Percentiles rank a stretch among this genome's conserved stretches.
Conservation (phyloP, 441 rosid genomes). For the Populus hybrid region DNA sequence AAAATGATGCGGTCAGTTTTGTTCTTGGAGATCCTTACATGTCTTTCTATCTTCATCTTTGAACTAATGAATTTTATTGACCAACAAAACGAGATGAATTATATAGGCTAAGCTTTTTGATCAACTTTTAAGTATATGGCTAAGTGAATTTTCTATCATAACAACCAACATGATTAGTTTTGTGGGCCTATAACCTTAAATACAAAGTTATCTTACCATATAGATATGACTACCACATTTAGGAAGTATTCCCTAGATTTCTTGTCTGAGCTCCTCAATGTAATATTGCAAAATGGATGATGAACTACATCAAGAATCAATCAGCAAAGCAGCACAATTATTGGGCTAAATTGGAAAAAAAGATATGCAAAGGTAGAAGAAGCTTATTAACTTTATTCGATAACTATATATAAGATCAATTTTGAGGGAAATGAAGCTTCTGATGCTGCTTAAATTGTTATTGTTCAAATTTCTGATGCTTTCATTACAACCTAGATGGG, state of each 20-base stretch:
- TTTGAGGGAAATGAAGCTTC: background rate
- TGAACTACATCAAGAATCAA: conserved; percentile 13
- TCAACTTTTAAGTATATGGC: conserved; percentile 38
- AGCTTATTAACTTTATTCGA: background rate
- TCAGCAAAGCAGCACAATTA: background rate
- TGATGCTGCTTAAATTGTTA: background rate
- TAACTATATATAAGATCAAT: background rate
- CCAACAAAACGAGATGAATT: conserved; percentile 24
- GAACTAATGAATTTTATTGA: conserved; percentile 25
- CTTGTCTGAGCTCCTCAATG: conserved; percentile 16
- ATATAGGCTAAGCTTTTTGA: conserved; percentile 36
- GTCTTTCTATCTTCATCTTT: background rate
- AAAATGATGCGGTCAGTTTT: background rate
- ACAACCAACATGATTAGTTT: conserved; percentile 60
- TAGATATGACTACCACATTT: conserved; percentile 33
- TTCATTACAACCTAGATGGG: background rate
- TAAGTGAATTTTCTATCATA: conserved; percentile 37
- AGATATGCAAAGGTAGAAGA: background rate
- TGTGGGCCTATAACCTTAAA: conserved; percentile 48
- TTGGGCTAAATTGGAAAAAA: background rate
- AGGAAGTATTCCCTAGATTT: conserved; percentile 28
- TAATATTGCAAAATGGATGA: conserved; percentile 22
- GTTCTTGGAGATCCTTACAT: background rate
- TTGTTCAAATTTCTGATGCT: background rate
- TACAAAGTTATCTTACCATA: conserved; percentile 32